Base-by-base conservation (phyloP, 139 green algal genomes). In the Astrephomene gubernaculifera region DNA sequence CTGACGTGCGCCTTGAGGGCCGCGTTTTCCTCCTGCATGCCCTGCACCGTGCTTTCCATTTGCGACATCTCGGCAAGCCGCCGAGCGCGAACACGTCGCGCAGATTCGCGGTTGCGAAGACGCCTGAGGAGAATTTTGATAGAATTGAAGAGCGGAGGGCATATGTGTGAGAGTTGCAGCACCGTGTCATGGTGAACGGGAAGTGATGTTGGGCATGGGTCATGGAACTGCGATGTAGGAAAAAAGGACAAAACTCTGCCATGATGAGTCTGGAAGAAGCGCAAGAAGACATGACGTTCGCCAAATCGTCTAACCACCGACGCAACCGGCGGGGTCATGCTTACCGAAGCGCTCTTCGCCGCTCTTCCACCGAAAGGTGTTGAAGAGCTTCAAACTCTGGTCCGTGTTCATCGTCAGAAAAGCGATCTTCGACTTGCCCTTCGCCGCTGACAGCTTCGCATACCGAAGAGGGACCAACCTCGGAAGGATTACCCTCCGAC, bases 101-200 rank as follows among this genome's bases (percentile, higher is more conserved):
- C 79, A 24, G 79, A 86, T 38, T 86, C 79, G 14, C 79, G 79
- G 45, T 86, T 86, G 49, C 79, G 65, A 27, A 86, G 49, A 4
- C 79, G 79, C 65, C 79, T 86, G 79, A 33, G 74, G 14, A 57
- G n/a, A n/a, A n/a, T n/a, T n/a, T n/a, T n/a, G n/a, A n/a, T n/a
- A n/a, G n/a, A n/a, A n/a, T n/a, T n/a, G n/a, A n/a, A n/a, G n/a
- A n/a, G n/a, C n/a, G n/a, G n/a, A n/a, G n/a, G n/a, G n/a, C n/a
- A n/a, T n/a, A n/a, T n/a, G n/a, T n/a, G n/a, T n/a, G n/a, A n/a
- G n/a, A n/a, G n/a, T n/a, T n/a, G n/a, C n/a, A n/a, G n/a, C n/a
- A n/a, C n/a, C n/a, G n/a, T n/a, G n/a, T n/a, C n/a, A n/a, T n/a
- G n/a, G n/a, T n/a, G n/a, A n/a, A n/a, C n/a, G n/a, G n/a, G n/a